phyloP scores from a whole-genome alignment of 441 rosid species.

The Manihot esculenta region DNA sequence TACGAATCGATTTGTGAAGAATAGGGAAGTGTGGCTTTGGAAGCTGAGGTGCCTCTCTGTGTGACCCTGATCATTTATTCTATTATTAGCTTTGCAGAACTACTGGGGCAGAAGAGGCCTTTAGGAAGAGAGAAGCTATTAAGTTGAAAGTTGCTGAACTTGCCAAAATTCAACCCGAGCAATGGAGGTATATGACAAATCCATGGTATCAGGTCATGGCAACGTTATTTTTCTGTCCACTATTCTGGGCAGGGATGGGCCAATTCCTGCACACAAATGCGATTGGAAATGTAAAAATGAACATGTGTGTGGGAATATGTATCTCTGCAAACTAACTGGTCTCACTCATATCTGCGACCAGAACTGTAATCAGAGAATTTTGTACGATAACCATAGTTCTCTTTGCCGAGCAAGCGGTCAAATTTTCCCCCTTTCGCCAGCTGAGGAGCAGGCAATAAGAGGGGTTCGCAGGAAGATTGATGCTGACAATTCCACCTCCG shows the following conservation, averaged over 20 bases:
- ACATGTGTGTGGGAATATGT: conserved; percentile 85
- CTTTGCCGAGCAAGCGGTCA: conserved; percentile 82
- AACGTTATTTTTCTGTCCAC: conserved; percentile 84
- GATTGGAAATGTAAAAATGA: conserved; percentile 92
- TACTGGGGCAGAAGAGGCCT: conserved; percentile 17
- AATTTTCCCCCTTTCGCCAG: conserved; percentile 67
- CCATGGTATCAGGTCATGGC: conserved; percentile 60
- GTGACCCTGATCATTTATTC: conserved; percentile 33
- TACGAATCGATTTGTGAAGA: not conserved
- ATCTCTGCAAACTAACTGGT: conserved; percentile 84
- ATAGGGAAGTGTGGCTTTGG: not conserved
- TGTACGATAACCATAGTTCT: conserved; percentile 91
- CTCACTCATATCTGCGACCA: conserved; percentile 96
- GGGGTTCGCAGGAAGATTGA: conserved; percentile 96
- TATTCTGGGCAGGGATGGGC: conserved; percentile 79
- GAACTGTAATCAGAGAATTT: conserved; percentile 94
- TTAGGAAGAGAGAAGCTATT: conserved; percentile 9
- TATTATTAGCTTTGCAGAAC: conserved; percentile 48
- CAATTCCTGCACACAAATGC: conserved; percentile 70
- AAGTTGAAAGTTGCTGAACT: not conserved
- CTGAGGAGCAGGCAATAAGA: conserved; percentile 86
- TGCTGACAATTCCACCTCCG: conserved; percentile 60
- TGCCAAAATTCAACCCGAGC: conserved; percentile 19
- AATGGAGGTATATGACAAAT: conserved; percentile 83
- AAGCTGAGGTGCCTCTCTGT: conserved; percentile 17